Percentiles rank a stretch among this genome's conserved stretches.
Evolutionary conservation across 306 rosid genomes (phyloP).

Genomic region (Vigna mungo): DNA sequence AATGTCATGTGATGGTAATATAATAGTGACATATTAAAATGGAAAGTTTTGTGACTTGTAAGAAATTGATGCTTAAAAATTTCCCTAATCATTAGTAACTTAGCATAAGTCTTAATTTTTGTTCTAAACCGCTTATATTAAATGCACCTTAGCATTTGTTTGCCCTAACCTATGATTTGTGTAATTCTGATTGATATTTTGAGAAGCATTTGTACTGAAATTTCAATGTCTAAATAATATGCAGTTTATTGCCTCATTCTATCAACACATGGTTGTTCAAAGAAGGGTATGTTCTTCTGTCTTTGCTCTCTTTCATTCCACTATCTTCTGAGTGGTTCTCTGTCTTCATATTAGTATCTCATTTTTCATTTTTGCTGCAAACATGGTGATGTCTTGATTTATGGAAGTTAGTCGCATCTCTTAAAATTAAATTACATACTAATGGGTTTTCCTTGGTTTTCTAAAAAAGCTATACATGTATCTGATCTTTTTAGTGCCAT

Average conservation of each 20-base stretch:
- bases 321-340: constrained; percentile 19
- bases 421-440: neutral
- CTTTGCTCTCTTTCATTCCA: constrained; percentile 27
- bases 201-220: constrained; percentile 38
- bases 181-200: constrained; percentile 33
- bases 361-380: constrained; percentile 15
- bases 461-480: neutral
- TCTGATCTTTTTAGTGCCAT: neutral
- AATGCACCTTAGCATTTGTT: constrained; percentile 20
- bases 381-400: constrained; percentile 1
- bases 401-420: constrained; percentile 1
- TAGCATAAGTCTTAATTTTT: constrained; percentile 16
- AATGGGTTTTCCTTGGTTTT: constrained; percentile 6
- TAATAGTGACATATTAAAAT: constrained; percentile 20
- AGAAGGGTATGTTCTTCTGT: constrained; percentile 74
- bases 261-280: constrained; percentile 97
- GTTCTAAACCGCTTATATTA: constrained; percentile 5
- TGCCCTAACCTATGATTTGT: constrained; percentile 11
- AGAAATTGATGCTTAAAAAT: constrained; percentile 18
- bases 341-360: constrained; percentile 15
- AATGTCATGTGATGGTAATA: constrained; percentile 3
- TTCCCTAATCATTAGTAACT: constrained; percentile 16
- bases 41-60: constrained; percentile 15
- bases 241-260: constrained; percentile 97
- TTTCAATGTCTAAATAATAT: constrained; percentile 42